Evolutionary conservation across 768 basidiomycete species (phyloP).

Genomic region (Lentinula sp.): DNA sequence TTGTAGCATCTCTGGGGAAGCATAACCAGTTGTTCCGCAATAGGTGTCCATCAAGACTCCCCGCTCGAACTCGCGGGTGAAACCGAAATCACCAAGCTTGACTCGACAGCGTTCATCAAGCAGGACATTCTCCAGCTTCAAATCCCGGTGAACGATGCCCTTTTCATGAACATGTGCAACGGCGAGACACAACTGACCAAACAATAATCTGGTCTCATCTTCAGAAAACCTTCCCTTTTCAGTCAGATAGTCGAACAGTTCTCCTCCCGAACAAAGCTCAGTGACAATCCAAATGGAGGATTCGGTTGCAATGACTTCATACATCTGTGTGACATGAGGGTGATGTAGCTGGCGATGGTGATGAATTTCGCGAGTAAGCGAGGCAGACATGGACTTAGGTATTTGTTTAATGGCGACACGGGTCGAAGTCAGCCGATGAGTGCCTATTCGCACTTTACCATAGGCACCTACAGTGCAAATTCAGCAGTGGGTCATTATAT

Average conservation of each 20-base stretch:
- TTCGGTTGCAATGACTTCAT: slow-evolving; percentile 97
- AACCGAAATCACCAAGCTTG: slow-evolving; percentile 93
- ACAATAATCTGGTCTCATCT: slow-evolving; percentile 79
- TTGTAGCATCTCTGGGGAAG: slow-evolving; percentile 87
- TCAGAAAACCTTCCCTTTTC: slow-evolving; percentile 88
- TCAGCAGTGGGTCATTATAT: slow-evolving; percentile 7
- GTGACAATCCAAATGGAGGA: slow-evolving; percentile 94
- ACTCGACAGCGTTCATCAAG: slow-evolving; percentile 87
- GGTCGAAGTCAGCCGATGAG: slow-evolving; percentile 85
- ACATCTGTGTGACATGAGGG: slow-evolving; percentile 91
- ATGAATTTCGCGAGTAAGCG: slow-evolving; percentile 95
- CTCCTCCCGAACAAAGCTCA: slow-evolving; percentile 94
- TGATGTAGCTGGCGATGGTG: slow-evolving; percentile 97
- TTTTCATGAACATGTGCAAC: slow-evolving; percentile 90
- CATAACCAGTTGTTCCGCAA: slow-evolving; percentile 93
- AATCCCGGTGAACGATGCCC: slow-evolving; percentile 93
- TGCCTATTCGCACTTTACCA: slow-evolving; percentile 92
- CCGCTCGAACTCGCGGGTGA: slow-evolving; percentile 85
- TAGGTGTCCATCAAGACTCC: slow-evolving; percentile 83
- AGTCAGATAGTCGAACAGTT: slow-evolving; percentile 96
- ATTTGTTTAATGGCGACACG: slow-evolving; percentile 98
- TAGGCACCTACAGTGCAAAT: slow-evolving; percentile 64
- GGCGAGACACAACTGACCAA: slow-evolving; percentile 93
- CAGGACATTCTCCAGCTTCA: slow-evolving; percentile 94
- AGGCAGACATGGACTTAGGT: slow-evolving; percentile 86